Evolutionary conservation across 176 grass and related monocot genomes (phyloP), one percentile per base, ranked within the genome.

Genomic region (Olyra latifolia): DNA sequence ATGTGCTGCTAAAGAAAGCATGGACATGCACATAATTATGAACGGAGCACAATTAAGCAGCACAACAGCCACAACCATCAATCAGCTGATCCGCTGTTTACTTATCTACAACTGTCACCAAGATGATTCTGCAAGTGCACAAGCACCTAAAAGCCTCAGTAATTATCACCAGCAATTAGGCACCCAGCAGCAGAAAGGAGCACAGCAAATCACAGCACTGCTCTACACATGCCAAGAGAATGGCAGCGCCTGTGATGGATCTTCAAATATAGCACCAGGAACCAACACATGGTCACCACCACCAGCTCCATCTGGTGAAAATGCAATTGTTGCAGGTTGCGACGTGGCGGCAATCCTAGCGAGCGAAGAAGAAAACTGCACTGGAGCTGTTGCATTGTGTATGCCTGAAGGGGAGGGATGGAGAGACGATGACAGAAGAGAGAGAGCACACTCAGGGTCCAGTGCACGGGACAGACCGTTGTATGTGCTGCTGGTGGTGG

Each of bases 371-470:
- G 45, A 59, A 16, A 45, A n/a, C 20, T 66, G 76, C 3, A 20
- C 4, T 7, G 54, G 61, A 35, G n/a, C 55, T 54, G 46, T 32
- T 52, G 55, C n/a, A 0, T 4, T 19, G 35, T 45, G 29, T n/a
- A 83, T 71, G 44, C 69, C 35, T 23, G 65, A 39, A 15, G 30
- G 12, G 13, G 72, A 88, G 70, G 81, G 65, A 59, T 87, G 64
- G 54, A 81, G 60, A 14, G 91, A 82, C 2, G 88, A 89, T 97
- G 94, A 97, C 91, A 97, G 94, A 97, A 97, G 94, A 97, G 94
- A 97, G 94, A 93, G 91, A 97, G 88, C 94, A 93, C 84, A 89
- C 82, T 93, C 81, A 0, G 94, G 92, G 80, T 69, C 84, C 39
- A 89, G 80, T 4, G 71, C 79, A 38, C 57, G 57, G 8, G 84